A percentile compares a stretch with the other conserved stretches of the same genome.
Evolutionary conservation across 2,329 filamentous ascomycete genomes (phyloP).

Genomic region (Cylindrodendrum hubeiense): DNA sequence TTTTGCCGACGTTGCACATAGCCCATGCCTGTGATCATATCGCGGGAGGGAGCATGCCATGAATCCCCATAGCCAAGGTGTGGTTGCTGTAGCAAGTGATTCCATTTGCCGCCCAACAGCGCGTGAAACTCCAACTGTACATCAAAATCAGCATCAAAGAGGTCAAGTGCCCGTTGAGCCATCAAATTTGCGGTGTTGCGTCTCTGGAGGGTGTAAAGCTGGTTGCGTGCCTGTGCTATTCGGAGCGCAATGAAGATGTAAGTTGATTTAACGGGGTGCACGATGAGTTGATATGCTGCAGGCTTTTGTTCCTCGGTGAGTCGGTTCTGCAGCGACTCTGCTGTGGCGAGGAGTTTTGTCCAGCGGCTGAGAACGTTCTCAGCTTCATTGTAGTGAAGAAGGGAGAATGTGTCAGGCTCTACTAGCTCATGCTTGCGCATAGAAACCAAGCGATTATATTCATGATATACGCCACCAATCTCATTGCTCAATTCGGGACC

Average conservation of each 20-base stretch:
- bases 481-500: constrained; percentile 54
- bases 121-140: constrained; percentile 64
- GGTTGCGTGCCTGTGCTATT: constrained; percentile 59
- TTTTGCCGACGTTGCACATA: constrained; percentile 65
- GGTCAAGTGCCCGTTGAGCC: constrained; percentile 58
- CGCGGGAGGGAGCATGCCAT: constrained; percentile 67
- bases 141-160: constrained; percentile 64
- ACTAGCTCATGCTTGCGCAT: constrained; percentile 70
- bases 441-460: constrained; percentile 59
- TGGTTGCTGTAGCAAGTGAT: constrained; percentile 64
- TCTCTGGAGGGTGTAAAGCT: constrained; percentile 64
- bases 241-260: constrained; percentile 61
- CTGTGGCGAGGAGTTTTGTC: constrained; percentile 56
- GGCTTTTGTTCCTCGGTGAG: constrained; percentile 57
- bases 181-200: constrained; percentile 65
- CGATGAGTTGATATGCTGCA: constrained; percentile 69
- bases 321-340: constrained; percentile 57
- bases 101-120: constrained; percentile 66
- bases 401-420: constrained; percentile 65
- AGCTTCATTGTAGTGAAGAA: constrained; percentile 70
- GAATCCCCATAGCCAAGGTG: constrained; percentile 65
- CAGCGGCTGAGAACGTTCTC: constrained; percentile 63
- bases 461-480: constrained; percentile 61
- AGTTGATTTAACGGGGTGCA: constrained; percentile 68
- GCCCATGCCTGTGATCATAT: constrained; percentile 65